Conservation (phyloP, 1,284 basidiomycete genomes). For the Ganoderma multipileum region DNA sequence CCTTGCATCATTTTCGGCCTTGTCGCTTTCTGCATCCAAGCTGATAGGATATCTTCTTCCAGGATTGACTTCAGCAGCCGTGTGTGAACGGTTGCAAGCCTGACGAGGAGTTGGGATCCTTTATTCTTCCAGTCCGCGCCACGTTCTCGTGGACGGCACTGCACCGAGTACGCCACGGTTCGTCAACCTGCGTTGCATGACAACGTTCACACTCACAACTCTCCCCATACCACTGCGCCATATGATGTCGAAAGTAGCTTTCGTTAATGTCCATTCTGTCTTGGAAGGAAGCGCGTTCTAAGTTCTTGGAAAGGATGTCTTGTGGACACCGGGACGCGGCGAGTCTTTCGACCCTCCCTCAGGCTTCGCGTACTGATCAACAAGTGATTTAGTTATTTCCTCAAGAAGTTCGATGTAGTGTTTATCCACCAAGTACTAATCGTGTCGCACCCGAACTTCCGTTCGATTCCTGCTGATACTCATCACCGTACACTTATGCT, state of each 20-base stretch:
- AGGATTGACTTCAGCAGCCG: neutral
- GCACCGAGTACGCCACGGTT: neutral
- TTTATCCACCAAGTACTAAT: neutral
- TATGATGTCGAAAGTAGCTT: too few species aligned
- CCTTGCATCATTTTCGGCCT: neutral
- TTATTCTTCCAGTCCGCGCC: neutral
- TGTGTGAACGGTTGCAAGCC: neutral
- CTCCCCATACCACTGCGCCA: neutral
- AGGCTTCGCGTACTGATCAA: neutral
- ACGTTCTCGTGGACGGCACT: neutral
- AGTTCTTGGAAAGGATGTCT: too few species aligned
- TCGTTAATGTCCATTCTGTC: too few species aligned
- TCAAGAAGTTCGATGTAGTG: neutral
- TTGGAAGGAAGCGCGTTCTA: too few species aligned
- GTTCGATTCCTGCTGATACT: neutral
- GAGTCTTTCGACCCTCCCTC: neutral
- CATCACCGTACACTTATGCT: neutral
- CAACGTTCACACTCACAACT: neutral
- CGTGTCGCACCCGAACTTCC: neutral
- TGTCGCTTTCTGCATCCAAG: neutral
- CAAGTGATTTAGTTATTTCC: neutral
- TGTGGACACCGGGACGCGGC: too few species aligned
- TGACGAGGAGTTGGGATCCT: neutral
- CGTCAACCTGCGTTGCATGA: neutral
- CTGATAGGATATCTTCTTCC: neutral